Conservation (phyloP, 1,284 basidiomycete genomes). For the Leccinum huronense region DNA sequence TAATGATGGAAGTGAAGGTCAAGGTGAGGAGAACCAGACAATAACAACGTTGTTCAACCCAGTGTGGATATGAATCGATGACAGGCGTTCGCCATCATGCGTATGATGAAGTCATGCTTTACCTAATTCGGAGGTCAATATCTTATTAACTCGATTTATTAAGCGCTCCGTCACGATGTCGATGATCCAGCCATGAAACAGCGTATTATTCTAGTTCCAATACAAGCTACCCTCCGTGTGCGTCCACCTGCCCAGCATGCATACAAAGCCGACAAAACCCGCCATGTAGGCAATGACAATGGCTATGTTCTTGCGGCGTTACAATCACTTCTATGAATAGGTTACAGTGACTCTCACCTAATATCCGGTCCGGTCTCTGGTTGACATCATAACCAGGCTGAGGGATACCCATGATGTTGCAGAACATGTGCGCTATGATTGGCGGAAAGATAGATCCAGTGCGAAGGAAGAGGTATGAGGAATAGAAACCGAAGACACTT, state of each 20-base stretch:
- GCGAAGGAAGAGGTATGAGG: constrained; percentile 81
- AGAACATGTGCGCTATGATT: constrained; percentile 81
- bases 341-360: constrained; percentile 32
- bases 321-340: constrained; percentile 12
- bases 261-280: constrained; percentile 47
- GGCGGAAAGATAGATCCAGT: constrained; percentile 67
- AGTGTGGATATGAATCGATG: background rate
- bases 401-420: constrained; percentile 94
- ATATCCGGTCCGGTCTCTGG: constrained; percentile 38
- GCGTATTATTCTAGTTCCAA: constrained; percentile 31
- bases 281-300: constrained; percentile 47
- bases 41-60: constrained; percentile 19
- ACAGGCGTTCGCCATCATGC: background rate
- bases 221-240: constrained; percentile 36
- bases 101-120: background rate
- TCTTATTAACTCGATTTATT: constrained; percentile 9
- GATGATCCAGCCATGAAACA: constrained; percentile 18
- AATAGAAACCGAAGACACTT: constrained; percentile 88
- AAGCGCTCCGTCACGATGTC: background rate
- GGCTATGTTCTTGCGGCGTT: constrained; percentile 32
- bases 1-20: constrained; percentile 19
- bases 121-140: background rate
- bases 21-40: constrained; percentile 5
- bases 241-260: constrained; percentile 36
- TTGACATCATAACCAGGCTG: constrained; percentile 40